These are phyloP conservation scores for Solanum chiquidenum DNA, from an alignment of 257 asterid species.

Conservation along the genomic window DNA sequence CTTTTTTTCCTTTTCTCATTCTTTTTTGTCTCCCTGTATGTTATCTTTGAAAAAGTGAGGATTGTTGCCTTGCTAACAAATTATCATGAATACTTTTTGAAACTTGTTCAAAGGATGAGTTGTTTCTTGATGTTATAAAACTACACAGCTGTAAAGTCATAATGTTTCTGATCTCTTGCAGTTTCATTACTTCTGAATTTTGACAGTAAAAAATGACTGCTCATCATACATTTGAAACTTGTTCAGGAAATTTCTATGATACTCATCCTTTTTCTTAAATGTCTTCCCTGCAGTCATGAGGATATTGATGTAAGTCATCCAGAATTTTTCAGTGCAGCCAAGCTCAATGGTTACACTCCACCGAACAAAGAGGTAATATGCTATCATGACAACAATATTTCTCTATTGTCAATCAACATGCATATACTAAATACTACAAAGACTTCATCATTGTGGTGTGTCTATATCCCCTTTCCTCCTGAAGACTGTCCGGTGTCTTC, in stretches of 20 bases:
- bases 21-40: background rate
- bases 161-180: background rate
- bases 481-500: background rate
- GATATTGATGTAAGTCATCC: constrained; percentile 96
- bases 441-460: background rate
- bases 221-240: background rate
- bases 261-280: background rate
- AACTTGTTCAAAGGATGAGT: background rate
- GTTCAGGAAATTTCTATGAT: background rate
- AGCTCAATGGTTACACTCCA: constrained; percentile 79
- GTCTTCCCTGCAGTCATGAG: constrained; percentile 56
- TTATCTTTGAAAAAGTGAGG: background rate
- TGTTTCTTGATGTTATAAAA: background rate
- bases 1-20: background rate
- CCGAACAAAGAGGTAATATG: constrained; percentile 78
- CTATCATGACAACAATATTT: background rate
- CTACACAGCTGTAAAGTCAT: background rate
- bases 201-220: background rate
- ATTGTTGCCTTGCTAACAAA: background rate
- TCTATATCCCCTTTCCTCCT: background rate
- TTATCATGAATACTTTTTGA: background rate
- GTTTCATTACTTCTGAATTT: background rate
- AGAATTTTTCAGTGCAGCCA: constrained; percentile 75
- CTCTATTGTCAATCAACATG: background rate
- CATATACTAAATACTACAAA: background rate